These are phyloP conservation scores for Neonectria magnoliae DNA, from an alignment of 2,329 filamentous ascomycete genomes.

Conservation along the genomic window DNA sequence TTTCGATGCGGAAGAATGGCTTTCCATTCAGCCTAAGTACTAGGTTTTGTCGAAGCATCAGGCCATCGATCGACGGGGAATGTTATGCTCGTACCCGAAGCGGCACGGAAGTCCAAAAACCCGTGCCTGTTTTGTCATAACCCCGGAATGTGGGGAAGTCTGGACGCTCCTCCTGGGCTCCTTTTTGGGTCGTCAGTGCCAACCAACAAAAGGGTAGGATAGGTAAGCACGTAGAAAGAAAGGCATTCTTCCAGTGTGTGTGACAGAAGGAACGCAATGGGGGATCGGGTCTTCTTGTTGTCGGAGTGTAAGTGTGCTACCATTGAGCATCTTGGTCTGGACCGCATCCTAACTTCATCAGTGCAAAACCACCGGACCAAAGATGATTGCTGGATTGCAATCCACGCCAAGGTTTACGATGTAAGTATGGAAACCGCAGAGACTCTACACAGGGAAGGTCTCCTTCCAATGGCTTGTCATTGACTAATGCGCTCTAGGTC, in stretches of 20 bases:
- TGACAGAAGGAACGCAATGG: not conserved
- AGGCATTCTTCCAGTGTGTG: not conserved
- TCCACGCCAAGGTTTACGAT: conserved; percentile 20
- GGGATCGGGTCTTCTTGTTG: not conserved
- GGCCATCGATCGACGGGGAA: not conserved
- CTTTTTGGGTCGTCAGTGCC: not conserved
- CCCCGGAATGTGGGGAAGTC: not conserved
- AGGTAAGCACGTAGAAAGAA: not conserved
- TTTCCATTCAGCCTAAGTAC: not conserved
- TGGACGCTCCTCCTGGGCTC: not conserved
- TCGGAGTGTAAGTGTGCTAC: conserved; percentile 7
- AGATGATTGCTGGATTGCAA: conserved; percentile 19
- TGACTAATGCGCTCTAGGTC: not conserved
- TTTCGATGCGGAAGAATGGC: not conserved
- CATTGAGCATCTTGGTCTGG: not conserved
- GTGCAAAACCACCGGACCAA: conserved; percentile 8
- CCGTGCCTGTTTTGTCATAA: not conserved
- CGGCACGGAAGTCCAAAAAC: conserved; percentile 3
- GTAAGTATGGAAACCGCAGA: not conserved
- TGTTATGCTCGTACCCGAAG: conserved; percentile 2
- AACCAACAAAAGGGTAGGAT: not conserved
- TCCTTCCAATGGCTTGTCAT: not conserved
- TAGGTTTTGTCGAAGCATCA: not conserved
- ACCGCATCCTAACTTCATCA: conserved; percentile 4
- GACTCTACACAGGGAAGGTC: not conserved